phyloP scores from a whole-genome alignment of 2,329 filamentous ascomycete genomes.

The Cyphellophora europaea region DNA sequence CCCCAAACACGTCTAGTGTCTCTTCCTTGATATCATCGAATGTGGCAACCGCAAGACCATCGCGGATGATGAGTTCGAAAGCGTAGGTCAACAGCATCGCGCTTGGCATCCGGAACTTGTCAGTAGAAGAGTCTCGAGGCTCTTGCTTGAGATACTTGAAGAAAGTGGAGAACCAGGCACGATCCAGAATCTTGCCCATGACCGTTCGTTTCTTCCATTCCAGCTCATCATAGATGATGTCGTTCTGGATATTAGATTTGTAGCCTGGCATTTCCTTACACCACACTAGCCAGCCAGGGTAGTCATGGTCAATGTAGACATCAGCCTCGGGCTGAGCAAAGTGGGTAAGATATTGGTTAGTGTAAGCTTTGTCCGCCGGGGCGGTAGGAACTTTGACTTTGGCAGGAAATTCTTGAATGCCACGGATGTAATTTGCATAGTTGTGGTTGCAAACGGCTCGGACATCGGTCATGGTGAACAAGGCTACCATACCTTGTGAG shows the following conservation, averaged over 20 bases:
- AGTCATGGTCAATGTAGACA: conserved; percentile 85
- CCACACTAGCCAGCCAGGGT: conserved; percentile 96
- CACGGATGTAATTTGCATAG: conserved; percentile 76
- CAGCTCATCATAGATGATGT: conserved; percentile 70
- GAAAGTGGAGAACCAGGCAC: conserved; percentile 75
- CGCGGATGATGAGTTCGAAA: conserved; percentile 75
- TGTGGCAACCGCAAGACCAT: conserved; percentile 64
- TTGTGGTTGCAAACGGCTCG: conserved; percentile 77
- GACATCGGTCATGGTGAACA: conserved; percentile 81
- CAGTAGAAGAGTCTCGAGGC: conserved; percentile 68
- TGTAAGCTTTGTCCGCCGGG: conserved; percentile 69
- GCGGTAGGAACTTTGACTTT: conserved; percentile 65
- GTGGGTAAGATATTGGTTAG: conserved; percentile 62
- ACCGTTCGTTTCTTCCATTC: conserved; percentile 65
- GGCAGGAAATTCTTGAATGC: conserved; percentile 68
- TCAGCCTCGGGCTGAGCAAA: conserved; percentile 72
- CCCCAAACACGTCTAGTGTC: conserved; percentile 67
- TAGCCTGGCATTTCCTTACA: conserved; percentile 76
- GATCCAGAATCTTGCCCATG: conserved; percentile 71
- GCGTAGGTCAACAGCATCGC: conserved; percentile 80
- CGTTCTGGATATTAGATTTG: conserved; percentile 55
- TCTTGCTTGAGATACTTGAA: conserved; percentile 96
- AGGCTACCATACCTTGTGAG: conserved; percentile 64
- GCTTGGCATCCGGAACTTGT: conserved; percentile 83
- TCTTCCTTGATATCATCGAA: conserved; percentile 85